Evolutionary conservation across 2,329 filamentous ascomycete genomes (phyloP), one percentile per base, ranked within the genome.

Genomic region (Cryphonectria parasitica): DNA sequence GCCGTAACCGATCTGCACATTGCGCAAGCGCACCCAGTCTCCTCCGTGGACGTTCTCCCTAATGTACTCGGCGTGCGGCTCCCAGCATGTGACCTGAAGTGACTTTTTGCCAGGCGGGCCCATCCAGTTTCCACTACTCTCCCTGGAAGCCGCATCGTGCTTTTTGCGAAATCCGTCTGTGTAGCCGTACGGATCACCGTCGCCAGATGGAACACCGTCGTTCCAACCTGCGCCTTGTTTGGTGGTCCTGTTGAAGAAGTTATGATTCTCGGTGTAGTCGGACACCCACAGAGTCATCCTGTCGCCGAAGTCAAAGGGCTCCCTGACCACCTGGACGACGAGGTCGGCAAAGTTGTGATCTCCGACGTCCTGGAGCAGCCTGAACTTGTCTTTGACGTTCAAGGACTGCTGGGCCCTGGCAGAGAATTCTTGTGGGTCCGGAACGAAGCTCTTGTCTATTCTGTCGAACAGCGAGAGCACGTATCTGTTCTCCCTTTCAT

Each of bases 231-330:
- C 73, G 28, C 73, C 75, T 34, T 77, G 77, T 71, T 76, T 79
- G 15, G 76, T 79, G 15, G 76, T 75, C 64, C 82, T 89, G 49
- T 89, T 80, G 74, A 86, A 90, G 70, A 98, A 89, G 0, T 76
- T 71, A 0, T 83, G 76, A 76, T 98, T 93, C 66, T 88, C 82
- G 0, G 94, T 97, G 78, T 95, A 97, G 79, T 98, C 95, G 0
- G 92, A 92, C 25, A 97, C 82, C 83, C 94, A 94, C 0, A 97
- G 74, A 6, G 89, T 88, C 17, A 87, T 80, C 69, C 80, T 86
- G 36, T 86, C 84, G 31, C 77, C 77, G 8, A 75, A 28, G 41
- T 83, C 80, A 60, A 79, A 84, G 0, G 86, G 86, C 2, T 83
- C 80, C 62, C 79, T 83, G 63, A 94, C 86, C 2, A 97, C 88